Conservation (phyloP, 495 filamentous ascomycete genomes). For the Penicillium simplicissimum region DNA sequence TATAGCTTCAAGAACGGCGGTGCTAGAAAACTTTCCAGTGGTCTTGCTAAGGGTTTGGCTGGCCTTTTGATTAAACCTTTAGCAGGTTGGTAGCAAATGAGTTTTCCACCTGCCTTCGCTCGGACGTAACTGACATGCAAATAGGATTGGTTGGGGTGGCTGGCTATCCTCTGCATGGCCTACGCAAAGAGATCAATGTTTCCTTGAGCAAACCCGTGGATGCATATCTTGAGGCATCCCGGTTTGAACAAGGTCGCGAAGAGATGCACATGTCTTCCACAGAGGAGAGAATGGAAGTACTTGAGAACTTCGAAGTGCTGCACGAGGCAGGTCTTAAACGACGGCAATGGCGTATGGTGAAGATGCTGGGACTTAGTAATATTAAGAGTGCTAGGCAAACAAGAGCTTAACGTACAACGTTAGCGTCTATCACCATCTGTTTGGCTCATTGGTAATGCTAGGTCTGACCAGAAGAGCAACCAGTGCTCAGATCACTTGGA, state of each 20-base stretch:
- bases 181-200: not conserved
- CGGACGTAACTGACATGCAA: not conserved
- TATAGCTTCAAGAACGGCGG: constrained; percentile 1
- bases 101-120: not conserved
- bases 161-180: constrained; percentile 2
- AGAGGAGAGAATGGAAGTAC: constrained; percentile 1
- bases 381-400: not conserved
- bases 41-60: constrained; percentile 3
- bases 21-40: not conserved
- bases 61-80: not conserved
- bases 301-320: constrained; percentile 2
- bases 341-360: not conserved
- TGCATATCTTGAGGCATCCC: constrained; percentile 1
- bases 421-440: constrained; percentile 1
- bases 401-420: not conserved
- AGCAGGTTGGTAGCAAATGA: constrained; percentile 2
- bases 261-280: constrained; percentile 2
- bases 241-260: constrained; percentile 4
- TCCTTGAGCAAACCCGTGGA: constrained; percentile 2
- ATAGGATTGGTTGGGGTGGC: constrained; percentile 2
- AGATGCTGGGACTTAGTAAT: constrained; percentile 1
- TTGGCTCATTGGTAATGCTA: not conserved
- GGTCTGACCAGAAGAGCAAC: constrained; percentile 1
- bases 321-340: not conserved
- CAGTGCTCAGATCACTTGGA: not conserved